These are phyloP conservation scores for Hypoxylon rubiginosum DNA, from an alignment of 2,329 filamentous ascomycete genomes.

Conservation along the genomic window DNA sequence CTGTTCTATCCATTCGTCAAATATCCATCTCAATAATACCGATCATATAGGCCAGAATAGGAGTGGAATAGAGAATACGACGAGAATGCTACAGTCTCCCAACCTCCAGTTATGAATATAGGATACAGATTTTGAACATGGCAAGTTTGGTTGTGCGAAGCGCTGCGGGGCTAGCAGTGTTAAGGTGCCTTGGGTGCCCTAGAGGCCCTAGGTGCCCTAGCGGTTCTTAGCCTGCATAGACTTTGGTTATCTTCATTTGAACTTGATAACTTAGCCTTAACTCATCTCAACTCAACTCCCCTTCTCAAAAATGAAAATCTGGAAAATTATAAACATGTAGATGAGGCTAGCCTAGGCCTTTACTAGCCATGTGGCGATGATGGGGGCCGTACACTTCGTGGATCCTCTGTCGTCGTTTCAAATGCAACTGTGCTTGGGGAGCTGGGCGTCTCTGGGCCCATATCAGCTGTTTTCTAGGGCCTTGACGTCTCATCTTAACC, in stretches of 20 bases:
- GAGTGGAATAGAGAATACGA: too few relatives aligned
- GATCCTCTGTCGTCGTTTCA: constrained; percentile 37
- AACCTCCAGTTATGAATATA: too few relatives aligned
- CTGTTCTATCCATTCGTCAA: too few relatives aligned
- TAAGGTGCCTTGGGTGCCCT: too few relatives aligned
- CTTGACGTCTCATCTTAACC: constrained; percentile 29
- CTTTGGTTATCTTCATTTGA: constrained; percentile 9
- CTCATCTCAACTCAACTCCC: too few relatives aligned
- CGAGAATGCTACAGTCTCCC: too few relatives aligned
- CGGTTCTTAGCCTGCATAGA: neutral
- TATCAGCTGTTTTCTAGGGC: constrained; percentile 43
- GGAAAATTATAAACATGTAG: neutral
- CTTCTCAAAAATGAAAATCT: neutral
- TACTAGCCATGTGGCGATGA: constrained; percentile 6
- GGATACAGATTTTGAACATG: too few relatives aligned
- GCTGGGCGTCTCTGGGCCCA: constrained; percentile 33
- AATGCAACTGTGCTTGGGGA: constrained; percentile 30
- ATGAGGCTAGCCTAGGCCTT: constrained; percentile 8
- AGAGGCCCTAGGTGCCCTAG: too few relatives aligned
- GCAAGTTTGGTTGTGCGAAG: neutral
- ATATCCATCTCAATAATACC: too few relatives aligned
- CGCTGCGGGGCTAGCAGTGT: too few relatives aligned
- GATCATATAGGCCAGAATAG: too few relatives aligned
- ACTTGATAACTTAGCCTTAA: constrained; percentile 1
- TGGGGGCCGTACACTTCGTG: constrained; percentile 12